phyloP scores from a whole-genome alignment of 2,329 filamentous ascomycete species.

The Sclerotinia glacialis region DNA sequence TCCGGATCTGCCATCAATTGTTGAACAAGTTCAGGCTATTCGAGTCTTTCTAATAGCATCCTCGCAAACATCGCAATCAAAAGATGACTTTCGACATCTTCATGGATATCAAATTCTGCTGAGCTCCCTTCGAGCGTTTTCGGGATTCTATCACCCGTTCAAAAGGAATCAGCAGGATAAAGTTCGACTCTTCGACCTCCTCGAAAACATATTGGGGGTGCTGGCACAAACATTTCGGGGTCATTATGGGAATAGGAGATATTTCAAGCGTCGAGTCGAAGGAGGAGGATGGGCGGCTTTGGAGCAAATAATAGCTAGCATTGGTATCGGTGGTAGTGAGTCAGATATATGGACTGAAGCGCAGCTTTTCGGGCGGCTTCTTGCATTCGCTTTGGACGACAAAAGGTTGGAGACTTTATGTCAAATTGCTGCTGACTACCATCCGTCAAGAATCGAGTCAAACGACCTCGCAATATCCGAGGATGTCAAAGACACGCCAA shows the following conservation, averaged over 20 bases:
- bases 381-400: constrained; percentile 78
- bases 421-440: constrained; percentile 44
- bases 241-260: constrained; percentile 82
- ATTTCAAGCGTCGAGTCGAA: constrained; percentile 74
- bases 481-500: constrained; percentile 3
- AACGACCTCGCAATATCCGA: constrained; percentile 1
- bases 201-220: constrained; percentile 70
- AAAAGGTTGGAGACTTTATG: constrained; percentile 71
- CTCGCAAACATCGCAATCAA: constrained; percentile 49
- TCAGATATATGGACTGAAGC: constrained; percentile 65
- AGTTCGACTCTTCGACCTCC: constrained; percentile 61
- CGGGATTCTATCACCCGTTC: constrained; percentile 71
- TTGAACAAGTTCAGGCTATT: constrained; percentile 36
- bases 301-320: constrained; percentile 68
- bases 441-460: constrained; percentile 30
- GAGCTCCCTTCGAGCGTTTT: constrained; percentile 65
- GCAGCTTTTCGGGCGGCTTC: constrained; percentile 77
- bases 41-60: constrained; percentile 43
- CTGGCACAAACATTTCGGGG: constrained; percentile 64
- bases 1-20: constrained; percentile 39
- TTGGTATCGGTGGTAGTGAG: constrained; percentile 62
- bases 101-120: constrained; percentile 75
- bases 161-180: constrained; percentile 62
- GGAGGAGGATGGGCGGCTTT: constrained; percentile 76
- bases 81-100: constrained; percentile 81